Percentiles rank a stretch among this genome's conserved stretches.
These are phyloP conservation scores for Arachnopeziza araneosa DNA, from an alignment of 2,329 filamentous ascomycete species.

Conservation along the genomic window DNA sequence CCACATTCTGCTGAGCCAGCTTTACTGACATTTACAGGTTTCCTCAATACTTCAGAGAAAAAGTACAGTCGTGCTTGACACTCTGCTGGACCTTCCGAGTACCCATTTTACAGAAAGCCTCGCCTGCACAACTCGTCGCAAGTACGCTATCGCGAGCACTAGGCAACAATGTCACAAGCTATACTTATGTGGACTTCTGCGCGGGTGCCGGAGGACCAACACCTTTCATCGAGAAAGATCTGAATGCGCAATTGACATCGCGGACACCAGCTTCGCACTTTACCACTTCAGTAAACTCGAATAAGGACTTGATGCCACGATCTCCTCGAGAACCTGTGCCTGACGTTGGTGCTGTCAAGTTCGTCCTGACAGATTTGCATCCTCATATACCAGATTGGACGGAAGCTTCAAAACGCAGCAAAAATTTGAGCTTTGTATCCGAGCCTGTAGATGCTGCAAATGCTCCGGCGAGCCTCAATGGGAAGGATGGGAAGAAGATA, in stretches of 20 bases:
- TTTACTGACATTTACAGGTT: slow-evolving; percentile 43
- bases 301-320: slow-evolving; percentile 14
- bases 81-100: slow-evolving; percentile 56
- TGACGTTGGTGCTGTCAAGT: slow-evolving; percentile 38
- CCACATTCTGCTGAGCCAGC: background rate
- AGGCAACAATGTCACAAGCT: slow-evolving; percentile 40
- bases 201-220: slow-evolving; percentile 69
- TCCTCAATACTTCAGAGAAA: slow-evolving; percentile 56
- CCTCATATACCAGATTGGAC: slow-evolving; percentile 59
- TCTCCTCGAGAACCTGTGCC: slow-evolving; percentile 18
- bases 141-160: slow-evolving; percentile 48
- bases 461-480: slow-evolving; percentile 47
- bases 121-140: slow-evolving; percentile 57
- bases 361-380: slow-evolving; percentile 61
- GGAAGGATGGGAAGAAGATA: slow-evolving; percentile 41
- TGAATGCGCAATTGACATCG: slow-evolving; percentile 44
- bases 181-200: slow-evolving; percentile 70
- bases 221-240: slow-evolving; percentile 52
- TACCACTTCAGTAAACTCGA: slow-evolving; percentile 8
- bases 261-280: slow-evolving; percentile 23
- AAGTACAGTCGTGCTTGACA: slow-evolving; percentile 60
- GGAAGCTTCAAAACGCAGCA: slow-evolving; percentile 43
- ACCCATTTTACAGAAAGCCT: slow-evolving; percentile 50
- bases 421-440: slow-evolving; percentile 53
- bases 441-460: slow-evolving; percentile 59